These are phyloP conservation scores for Metarhizium robertsii DNA, from an alignment of 2,329 filamentous ascomycete genomes.

Conservation along the genomic window DNA sequence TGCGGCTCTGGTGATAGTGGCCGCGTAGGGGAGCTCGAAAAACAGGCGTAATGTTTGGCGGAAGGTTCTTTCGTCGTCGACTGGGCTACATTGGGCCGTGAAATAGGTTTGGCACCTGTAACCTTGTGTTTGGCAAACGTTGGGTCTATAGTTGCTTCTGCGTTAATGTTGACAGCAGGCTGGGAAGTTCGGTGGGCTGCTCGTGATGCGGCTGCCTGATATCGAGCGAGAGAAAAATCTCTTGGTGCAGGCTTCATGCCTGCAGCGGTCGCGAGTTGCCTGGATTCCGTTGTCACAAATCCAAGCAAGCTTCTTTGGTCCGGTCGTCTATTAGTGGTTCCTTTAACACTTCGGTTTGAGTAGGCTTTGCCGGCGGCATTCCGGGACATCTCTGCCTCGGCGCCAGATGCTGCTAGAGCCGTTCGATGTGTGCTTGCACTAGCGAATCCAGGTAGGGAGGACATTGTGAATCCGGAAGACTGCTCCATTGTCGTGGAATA, in stretches of 20 bases:
- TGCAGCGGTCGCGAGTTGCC: conserved; percentile 5
- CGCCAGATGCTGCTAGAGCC: conserved; percentile 19
- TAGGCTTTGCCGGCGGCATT: conserved; percentile 3
- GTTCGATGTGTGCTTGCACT: conserved; percentile 47
- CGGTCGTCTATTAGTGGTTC: conserved; percentile 22
- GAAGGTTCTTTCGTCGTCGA: conserved; percentile 17
- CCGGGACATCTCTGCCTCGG: conserved; percentile 9
- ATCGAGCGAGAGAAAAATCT: conserved; percentile 13
- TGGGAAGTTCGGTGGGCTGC: conserved; percentile 9
- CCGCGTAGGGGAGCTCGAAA: conserved; percentile 48
- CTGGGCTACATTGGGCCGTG: conserved; percentile 20
- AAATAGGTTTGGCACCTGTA: conserved; percentile 23
- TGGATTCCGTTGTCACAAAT: conserved; percentile 24
- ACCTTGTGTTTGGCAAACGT: conserved; percentile 32
- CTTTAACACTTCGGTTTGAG: conserved; percentile 11
- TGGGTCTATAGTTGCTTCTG: conserved; percentile 18
- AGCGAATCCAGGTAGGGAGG: conserved; percentile 50
- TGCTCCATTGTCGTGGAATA: conserved; percentile 55
- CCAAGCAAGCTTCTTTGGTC: conserved; percentile 34
- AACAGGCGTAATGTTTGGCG: conserved; percentile 42
- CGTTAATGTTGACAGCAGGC: conserved; percentile 2
- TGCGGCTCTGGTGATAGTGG: conserved; percentile 12
- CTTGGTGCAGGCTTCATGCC: conserved; percentile 8
- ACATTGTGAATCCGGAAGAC: conserved; percentile 48
- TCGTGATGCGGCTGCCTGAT: conserved; percentile 16